Evolutionary conservation across 306 rosid species (phyloP).

Genomic region (Corylus avellana): DNA sequence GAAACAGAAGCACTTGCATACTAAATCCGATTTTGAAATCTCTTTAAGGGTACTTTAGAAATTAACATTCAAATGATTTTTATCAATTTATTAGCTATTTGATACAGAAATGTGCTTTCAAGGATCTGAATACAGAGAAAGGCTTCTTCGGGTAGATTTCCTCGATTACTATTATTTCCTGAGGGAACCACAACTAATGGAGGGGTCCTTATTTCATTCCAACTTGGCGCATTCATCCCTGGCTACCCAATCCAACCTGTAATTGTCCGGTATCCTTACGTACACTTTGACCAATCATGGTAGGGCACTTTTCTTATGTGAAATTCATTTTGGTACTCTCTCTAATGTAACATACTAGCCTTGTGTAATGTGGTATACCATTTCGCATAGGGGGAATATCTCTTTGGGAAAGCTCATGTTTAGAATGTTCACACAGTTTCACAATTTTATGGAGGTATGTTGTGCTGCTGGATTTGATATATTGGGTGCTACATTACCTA

Average conservation of each 20-base stretch:
- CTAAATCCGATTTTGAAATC: background rate
- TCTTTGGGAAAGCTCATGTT: constrained; percentile 81
- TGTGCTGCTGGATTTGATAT: background rate
- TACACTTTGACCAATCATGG: constrained; percentile 99
- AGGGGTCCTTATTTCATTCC: constrained; percentile 81
- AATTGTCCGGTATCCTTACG: constrained; percentile 88
- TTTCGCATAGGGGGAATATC: constrained; percentile 70
- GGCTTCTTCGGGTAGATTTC: constrained; percentile 83
- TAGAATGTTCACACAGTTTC: constrained; percentile 96
- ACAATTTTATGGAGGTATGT: constrained; percentile 89
- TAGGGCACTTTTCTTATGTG: constrained; percentile 39
- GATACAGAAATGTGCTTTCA: constrained; percentile 92
- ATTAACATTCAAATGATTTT: constrained; percentile 15
- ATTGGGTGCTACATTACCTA: background rate
- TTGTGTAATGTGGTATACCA: constrained; percentile 22
- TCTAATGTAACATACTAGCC: constrained; percentile 21
- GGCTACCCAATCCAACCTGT: constrained; percentile 87
- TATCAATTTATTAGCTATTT: constrained; percentile 80
- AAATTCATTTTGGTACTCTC: constrained; percentile 27
- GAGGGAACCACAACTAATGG: constrained; percentile 99
- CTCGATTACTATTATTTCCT: constrained; percentile 88
- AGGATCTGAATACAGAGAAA: constrained; percentile 99
- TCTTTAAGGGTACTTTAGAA: background rate
- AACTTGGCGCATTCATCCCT: constrained; percentile 93
- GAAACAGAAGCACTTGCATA: background rate